Evolutionary conservation across 148 eudicot genomes (phyloP).

Genomic region (Pouteria glomerata): DNA sequence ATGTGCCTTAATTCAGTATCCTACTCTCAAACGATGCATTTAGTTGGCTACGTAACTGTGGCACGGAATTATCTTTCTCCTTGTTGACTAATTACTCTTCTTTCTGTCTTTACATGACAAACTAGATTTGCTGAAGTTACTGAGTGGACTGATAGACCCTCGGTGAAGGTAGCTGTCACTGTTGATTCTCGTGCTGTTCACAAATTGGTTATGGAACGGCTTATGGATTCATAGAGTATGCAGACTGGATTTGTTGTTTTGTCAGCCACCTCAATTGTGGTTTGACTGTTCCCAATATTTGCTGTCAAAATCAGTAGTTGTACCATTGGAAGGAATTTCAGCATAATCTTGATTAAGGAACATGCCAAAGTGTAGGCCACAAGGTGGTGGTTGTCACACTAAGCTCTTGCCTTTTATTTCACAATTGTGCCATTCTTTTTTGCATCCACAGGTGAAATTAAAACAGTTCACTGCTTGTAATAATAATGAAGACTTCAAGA

Average conservation of each 20-base stretch:
- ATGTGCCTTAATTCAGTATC: background rate
- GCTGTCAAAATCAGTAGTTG: background rate
- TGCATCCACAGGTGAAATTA: no score
- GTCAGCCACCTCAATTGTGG: background rate
- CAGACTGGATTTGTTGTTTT: background rate
- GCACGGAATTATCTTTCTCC: background rate
- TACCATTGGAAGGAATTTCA: background rate
- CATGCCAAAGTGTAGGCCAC: no score
- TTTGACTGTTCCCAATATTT: background rate
- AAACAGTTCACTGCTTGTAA: no score
- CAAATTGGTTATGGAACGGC: constrained; percentile 80
- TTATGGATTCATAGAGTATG: constrained; percentile 37
- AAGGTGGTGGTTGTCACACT: no score
- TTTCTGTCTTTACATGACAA: background rate
- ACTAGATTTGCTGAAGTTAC: constrained; percentile 69
- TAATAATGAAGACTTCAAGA: no score
- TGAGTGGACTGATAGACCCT: constrained; percentile 80
- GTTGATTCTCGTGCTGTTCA: constrained; percentile 79
- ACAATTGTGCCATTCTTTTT: no score
- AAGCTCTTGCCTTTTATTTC: no score
- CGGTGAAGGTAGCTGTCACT: constrained; percentile 92
- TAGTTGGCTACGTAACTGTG: background rate
- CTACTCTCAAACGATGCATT: background rate
- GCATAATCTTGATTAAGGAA: background rate
- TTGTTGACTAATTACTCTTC: background rate